These are phyloP conservation scores for Brassica incana DNA, from an alignment of 345 rosid species.

Conservation along the genomic window DNA sequence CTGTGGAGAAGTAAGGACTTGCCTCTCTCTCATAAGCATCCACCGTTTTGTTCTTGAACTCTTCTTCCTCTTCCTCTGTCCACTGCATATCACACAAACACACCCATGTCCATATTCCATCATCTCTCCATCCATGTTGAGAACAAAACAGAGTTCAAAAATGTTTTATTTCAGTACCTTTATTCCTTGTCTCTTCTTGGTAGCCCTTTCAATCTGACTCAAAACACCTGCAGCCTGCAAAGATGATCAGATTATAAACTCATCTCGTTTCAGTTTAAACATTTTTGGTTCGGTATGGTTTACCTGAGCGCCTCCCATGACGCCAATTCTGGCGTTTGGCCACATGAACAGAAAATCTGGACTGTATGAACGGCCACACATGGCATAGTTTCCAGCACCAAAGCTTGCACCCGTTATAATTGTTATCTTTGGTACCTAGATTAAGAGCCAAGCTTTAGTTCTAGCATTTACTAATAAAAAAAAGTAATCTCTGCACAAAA, in stretches of 20 bases:
- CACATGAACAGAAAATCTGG: constrained; percentile 90
- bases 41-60: constrained; percentile 66
- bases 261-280: not conserved
- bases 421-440: constrained; percentile 88
- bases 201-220: constrained; percentile 79
- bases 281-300: not conserved
- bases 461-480: not conserved
- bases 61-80: constrained; percentile 73
- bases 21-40: constrained; percentile 88
- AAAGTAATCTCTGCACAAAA: not conserved
- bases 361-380: constrained; percentile 97
- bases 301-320: constrained; percentile 99
- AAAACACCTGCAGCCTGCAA: constrained; percentile 94
- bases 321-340: constrained; percentile 94
- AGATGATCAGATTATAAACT: not conserved
- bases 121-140: not conserved
- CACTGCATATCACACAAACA: constrained; percentile 48
- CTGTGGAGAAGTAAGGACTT: constrained; percentile 81
- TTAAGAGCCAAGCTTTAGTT: constrained; percentile 8
- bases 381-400: constrained; percentile 98
- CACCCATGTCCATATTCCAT: not conserved
- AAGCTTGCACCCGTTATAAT: constrained; percentile 91
- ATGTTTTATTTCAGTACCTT: constrained; percentile 46
- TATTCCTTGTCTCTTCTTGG: constrained; percentile 81
- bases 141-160: not conserved